Base-by-base conservation (phyloP, 345 rosid genomes). In the Durio zibethinus region DNA sequence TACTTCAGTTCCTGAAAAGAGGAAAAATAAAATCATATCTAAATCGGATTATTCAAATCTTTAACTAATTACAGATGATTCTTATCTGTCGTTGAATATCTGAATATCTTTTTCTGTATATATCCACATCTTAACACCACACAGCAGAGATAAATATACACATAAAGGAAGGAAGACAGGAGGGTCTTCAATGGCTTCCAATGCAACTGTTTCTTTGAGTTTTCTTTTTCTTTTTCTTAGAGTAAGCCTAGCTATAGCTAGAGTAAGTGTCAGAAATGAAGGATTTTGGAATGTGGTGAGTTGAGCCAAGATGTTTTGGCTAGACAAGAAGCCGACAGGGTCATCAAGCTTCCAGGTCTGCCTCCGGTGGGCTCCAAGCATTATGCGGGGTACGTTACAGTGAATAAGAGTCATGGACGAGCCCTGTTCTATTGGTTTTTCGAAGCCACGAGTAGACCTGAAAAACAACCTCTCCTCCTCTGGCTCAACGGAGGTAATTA, bases 361-460 rank as follows among this genome's bases (percentile, higher is more conserved):
- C 97, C 95, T 0, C 76, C 77, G 56, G 92, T 90, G 72, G 82
- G 70, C 31, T 92, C 90, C 85, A 81, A 78, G 82, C 97, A 92
- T n/a, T 90, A 89, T 64, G 88, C 97, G 2, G 97, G 97, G n/a
- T 92, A 92, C 62, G 89, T 92, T 62, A 92, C 92, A 2, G 95
- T 92, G 53, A 90, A 88, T 62, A 76, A 87, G 77, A 81, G 87
- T 61, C 95, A 88, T 65, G 95, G 95, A 56, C 82, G 90, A 84
- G 93, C 95, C 65, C 86, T 92, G 82, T 92, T 90, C 74, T 92
- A 92, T 85, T 92, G 97, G 95, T 92, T 92, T 76, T 90, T 92
- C 43, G 92, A 92, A 79, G 92, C 97, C 25, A 73, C 85, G 5
- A 62, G 57, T 2, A 62, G 81, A 33, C 91, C 93, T 36, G 56